Percentiles rank a stretch among this genome's conserved stretches.
Evolutionary conservation across 306 rosid species (phyloP).

Genomic region (Amphicarpaea edgeworthii): DNA sequence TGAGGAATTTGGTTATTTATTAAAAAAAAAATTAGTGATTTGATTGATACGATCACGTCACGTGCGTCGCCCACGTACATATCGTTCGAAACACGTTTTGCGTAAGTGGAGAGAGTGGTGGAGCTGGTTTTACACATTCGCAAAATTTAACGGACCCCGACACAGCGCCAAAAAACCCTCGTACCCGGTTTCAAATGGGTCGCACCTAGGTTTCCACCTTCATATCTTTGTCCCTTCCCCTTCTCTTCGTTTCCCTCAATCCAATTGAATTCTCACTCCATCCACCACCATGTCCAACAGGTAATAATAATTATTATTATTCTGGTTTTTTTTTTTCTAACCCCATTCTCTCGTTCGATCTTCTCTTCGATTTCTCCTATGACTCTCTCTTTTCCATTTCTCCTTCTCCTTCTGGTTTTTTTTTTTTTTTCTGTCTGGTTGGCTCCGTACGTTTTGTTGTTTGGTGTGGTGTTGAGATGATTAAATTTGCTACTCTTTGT

Average conservation of each 20-base stretch:
- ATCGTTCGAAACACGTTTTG: background rate
- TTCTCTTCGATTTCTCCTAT: background rate
- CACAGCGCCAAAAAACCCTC: conserved; percentile 35
- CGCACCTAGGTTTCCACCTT: conserved; percentile 32
- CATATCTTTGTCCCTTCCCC: background rate
- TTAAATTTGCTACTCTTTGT: background rate
- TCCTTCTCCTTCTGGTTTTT: too few relatives aligned
- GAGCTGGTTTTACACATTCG: background rate
- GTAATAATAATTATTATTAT: too few relatives aligned
- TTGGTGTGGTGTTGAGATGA: conserved; percentile 25
- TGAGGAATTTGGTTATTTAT: too few relatives aligned
- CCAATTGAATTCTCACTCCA: conserved; percentile 8
- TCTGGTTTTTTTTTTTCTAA: background rate
- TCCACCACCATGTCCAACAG: conserved; percentile 67
- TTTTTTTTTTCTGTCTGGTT: background rate
- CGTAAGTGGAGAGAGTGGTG: background rate
- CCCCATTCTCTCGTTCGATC: background rate
- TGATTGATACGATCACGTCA: background rate
- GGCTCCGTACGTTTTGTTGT: background rate
- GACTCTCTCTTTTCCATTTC: too few relatives aligned
- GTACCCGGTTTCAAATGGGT: conserved; percentile 37
- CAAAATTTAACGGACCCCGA: conserved; percentile 7
- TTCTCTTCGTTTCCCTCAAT: background rate
- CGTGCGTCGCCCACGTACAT: background rate
- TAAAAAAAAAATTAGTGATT: background rate